Percentiles rank a stretch among this genome's conserved stretches.
Evolutionary conservation across 2,329 filamentous ascomycete species (phyloP).

Genomic region (Clonostachys solani): DNA sequence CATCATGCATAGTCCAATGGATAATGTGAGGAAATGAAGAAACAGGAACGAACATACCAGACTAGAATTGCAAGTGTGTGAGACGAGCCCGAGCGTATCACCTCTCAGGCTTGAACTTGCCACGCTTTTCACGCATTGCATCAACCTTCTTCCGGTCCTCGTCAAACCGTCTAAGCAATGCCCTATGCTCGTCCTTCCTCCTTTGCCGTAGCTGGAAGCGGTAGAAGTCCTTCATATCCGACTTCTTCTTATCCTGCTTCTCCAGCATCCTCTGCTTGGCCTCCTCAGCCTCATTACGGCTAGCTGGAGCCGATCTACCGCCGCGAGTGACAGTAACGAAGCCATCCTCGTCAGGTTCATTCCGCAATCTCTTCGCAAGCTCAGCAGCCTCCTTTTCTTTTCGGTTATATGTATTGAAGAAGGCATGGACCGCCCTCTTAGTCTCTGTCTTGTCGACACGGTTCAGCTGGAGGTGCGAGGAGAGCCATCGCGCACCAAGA

Average conservation of each 20-base stretch:
- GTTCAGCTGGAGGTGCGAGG: conserved; percentile 64
- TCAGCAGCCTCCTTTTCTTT: conserved; percentile 62
- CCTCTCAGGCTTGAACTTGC: conserved; percentile 53
- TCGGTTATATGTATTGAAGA: conserved; percentile 77
- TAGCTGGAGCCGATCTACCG: conserved; percentile 68
- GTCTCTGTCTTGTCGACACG: conserved; percentile 66
- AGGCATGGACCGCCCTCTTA: conserved; percentile 75
- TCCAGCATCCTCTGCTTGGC: conserved; percentile 55
- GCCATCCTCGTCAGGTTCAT: conserved; percentile 88
- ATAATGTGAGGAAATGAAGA: neutral
- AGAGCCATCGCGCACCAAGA: conserved; percentile 54
- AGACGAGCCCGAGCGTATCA: conserved; percentile 13
- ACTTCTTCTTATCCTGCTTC: conserved; percentile 57
- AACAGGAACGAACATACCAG: neutral
- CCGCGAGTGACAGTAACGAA: conserved; percentile 89
- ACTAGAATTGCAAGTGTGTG: neutral
- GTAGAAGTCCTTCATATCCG: conserved; percentile 71
- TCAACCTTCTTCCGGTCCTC: conserved; percentile 69
- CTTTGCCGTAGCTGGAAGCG: conserved; percentile 78
- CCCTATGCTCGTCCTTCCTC: conserved; percentile 69
- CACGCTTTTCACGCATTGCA: conserved; percentile 65
- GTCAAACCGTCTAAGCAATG: conserved; percentile 68
- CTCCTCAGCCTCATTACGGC: conserved; percentile 65
- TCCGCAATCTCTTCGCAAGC: conserved; percentile 61
- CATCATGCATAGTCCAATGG: conserved; percentile 30